A percentile compares a stretch with the other conserved stretches of the same genome.
Evolutionary conservation across 768 basidiomycete species (phyloP).

Genomic region (Leccinum imitatum): DNA sequence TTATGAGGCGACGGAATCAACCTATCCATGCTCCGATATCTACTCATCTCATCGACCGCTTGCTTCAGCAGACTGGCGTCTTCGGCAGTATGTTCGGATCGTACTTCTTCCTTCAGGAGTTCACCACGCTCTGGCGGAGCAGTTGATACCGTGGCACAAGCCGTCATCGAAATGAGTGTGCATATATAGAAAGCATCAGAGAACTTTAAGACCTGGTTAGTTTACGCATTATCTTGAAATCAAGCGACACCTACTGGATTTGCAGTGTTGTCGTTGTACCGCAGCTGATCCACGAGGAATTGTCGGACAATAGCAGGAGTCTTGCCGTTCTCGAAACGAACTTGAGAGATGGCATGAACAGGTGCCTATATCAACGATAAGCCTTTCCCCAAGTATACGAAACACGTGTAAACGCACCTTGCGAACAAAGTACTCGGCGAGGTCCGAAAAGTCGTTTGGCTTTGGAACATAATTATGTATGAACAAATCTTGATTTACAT

Average conservation of each 20-base stretch:
- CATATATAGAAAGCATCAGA: conserved; percentile 92
- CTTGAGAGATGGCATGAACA: conserved; percentile 78
- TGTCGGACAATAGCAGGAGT: conserved; percentile 82
- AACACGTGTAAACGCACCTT: conserved; percentile 53
- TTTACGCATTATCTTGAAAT: background rate
- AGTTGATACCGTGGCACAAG: conserved; percentile 74
- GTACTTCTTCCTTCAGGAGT: conserved; percentile 65
- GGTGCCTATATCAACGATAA: conserved; percentile 51
- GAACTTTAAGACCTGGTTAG: conserved; percentile 49
- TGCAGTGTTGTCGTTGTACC: conserved; percentile 92
- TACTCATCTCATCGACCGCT: conserved; percentile 78
- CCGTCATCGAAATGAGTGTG: conserved; percentile 78
- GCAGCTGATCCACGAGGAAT: conserved; percentile 89
- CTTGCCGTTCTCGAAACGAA: conserved; percentile 86
- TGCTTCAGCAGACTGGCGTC: conserved; percentile 71
- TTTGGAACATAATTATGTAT: conserved; percentile 88
- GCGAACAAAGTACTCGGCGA: conserved; percentile 91
- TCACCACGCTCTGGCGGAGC: conserved; percentile 81
- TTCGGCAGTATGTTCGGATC: conserved; percentile 63
- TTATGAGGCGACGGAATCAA: conserved; percentile 95
- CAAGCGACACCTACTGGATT: conserved; percentile 62
- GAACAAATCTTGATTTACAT: conserved; percentile 79
- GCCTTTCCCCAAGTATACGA: background rate
- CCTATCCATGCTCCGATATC: conserved; percentile 93
- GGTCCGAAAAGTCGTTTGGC: conserved; percentile 91